Evolutionary conservation across 1,139 yeast genomes (phyloP), one percentile per base, ranked within the genome.

Genomic region (Hansenula lynferdii): DNA sequence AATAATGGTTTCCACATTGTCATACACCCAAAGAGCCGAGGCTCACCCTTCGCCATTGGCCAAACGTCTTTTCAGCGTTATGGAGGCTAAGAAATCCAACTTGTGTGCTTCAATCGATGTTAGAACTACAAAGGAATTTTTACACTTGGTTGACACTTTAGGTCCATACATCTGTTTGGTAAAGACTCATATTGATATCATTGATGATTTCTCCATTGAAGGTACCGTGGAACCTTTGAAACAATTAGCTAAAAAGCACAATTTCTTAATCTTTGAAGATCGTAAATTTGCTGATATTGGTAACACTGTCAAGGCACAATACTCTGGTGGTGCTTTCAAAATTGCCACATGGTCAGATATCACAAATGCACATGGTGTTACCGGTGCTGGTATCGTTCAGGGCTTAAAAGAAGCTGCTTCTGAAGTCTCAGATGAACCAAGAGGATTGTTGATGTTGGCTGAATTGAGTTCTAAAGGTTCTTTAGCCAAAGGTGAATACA

Each of bases 251-350:
- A 65, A 73, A 50, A 85, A 85, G 57, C 92, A 89, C 64, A 75
- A 83, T 46, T 90, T 90, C 53, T 65, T 92, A 71, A 82, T 90
- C 48, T 90, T 90, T 57, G 98, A 90, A 64, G 98, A 90, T 64
- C 77, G 99, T 49, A 94, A 94, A 67, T 94, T 94, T 64, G 98
- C 98, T 22, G 99, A 94, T 62, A 94, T 94, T 54, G 99, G 99
- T n/a, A 87, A 89, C 56, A 94, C 98, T 1, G 98, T 92, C 37
- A 90, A 90, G 64, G 75, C 86, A 31, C 99, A 94, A 64, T 94
- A 92, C 63, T 69, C 83, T 30, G 86, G 95, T 31, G 99, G 99
- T 34, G 82, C 87, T 5, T 89, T 78, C 67, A 78, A 77, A 57
- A 92, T 92, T 46, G 94, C 95, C 10, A 67, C 79, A 53, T 94